Base-by-base conservation (phyloP, 148 eudicot genomes). In the Spergularia marina region DNA sequence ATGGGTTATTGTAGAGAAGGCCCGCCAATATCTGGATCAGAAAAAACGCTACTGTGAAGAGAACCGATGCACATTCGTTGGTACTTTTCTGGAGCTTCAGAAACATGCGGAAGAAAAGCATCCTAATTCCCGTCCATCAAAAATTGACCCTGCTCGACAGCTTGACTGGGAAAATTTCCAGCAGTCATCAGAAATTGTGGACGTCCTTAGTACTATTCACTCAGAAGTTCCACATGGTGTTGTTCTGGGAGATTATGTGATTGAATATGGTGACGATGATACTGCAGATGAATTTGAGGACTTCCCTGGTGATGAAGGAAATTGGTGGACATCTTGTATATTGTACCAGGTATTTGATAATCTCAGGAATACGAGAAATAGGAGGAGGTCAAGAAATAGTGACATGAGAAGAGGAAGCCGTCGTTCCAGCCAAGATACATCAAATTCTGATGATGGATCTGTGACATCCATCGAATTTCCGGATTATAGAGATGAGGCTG, bases 291-390 rank as follows among this genome's bases (percentile, higher is more conserved):
- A 95, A 64, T 92, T 82, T 81, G 98, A 92, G 61, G 92, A 95
- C 81, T 95, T 90, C 71, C 92, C 85, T 71, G 86, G 97, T 25
- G 94, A 76, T 82, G 91, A 92, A 79, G 91, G 98, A 49, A 90
- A 90, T 72, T 95, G 98, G 97, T 95, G 98, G 98, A 90, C 90
- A 2, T 95, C 98, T 14, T 95, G 98, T 81, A 90, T 94, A 49
- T 71, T 94, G 41, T 94, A 90, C 87, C 96, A 89, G 80, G 96
- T 94, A 52, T 94, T 94, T 85, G 90, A 89, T 79, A 92, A 92
- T 76, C 81, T 95, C 66, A 84, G 98, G 77, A 83, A 79, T 53
- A 89, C 86, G 61, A 90, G 97, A 83, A 90, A 90, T 79, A 84
- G 98, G 80, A 89, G 98, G 77, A 87, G 92, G 78, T 73, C 86